Evolutionary conservation across 345 rosid species (phyloP).

Genomic region (Triadica sebifera): DNA sequence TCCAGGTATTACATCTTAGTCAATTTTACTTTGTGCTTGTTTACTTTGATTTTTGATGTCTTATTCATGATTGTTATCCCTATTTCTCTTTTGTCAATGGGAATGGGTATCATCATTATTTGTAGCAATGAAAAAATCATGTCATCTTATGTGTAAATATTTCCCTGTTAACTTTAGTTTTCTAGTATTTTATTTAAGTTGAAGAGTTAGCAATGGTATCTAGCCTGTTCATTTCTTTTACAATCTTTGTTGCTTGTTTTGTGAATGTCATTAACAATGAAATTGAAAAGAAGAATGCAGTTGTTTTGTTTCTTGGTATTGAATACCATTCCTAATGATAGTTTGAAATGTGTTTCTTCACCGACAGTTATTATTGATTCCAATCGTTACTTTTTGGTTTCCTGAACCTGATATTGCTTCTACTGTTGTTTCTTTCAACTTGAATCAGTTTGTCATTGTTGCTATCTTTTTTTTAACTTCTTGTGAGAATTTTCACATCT

Average conservation of each 20-base stretch:
- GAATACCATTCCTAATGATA: no score
- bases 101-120: not conserved
- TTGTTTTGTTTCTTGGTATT: no score
- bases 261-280: not conserved
- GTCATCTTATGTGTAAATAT: not conserved
- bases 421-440: not conserved
- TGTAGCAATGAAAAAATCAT: not conserved
- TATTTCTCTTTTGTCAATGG: no score
- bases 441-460: not conserved
- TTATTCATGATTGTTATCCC: no score
- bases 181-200: not conserved
- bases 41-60: no score
- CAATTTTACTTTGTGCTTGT: not conserved
- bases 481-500: not conserved
- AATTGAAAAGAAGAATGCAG: not conserved
- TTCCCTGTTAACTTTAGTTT: not conserved
- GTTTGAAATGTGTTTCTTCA: not conserved
- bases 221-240: not conserved
- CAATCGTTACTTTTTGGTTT: not conserved
- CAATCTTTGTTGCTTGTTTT: not conserved
- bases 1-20: slow-evolving; percentile 56
- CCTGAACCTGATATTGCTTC: not conserved
- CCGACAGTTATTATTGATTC: not conserved
- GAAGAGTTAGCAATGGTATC: not conserved
- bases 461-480: not conserved